phyloP scores from a whole-genome alignment of 495 filamentous ascomycete species.

The Aspergillus bridgeri region DNA sequence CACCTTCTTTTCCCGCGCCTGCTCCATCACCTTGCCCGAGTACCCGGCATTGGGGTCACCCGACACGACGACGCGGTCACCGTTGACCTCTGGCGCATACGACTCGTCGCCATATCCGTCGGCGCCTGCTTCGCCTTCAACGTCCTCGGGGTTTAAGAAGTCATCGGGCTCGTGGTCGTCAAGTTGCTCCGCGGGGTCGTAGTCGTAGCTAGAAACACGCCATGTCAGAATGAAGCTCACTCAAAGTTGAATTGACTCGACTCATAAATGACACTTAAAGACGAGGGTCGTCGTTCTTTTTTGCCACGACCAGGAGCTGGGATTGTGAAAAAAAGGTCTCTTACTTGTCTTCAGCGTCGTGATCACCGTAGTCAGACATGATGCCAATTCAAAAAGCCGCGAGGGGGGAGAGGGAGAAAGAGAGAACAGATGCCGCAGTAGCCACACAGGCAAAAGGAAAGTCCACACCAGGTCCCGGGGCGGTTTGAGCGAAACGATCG shows the following conservation, averaged over 20 bases:
- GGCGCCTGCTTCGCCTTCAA: constrained; percentile 33
- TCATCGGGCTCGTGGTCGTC: constrained; percentile 65
- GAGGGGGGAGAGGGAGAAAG: constrained; percentile 8
- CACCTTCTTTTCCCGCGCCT: constrained; percentile 82
- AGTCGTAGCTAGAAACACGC: constrained; percentile 42
- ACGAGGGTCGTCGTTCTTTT: background rate
- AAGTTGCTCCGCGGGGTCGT: constrained; percentile 57
- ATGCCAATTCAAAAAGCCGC: constrained; percentile 22
- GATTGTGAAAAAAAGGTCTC: constrained; percentile 15
- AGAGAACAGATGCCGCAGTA: constrained; percentile 12
- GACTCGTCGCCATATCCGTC: constrained; percentile 54
- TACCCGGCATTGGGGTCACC: constrained; percentile 70
- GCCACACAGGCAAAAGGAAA: constrained; percentile 21
- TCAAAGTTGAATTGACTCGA: background rate
- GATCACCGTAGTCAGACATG: constrained; percentile 86
- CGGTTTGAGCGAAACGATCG: constrained; percentile 12
- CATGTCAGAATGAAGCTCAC: constrained; percentile 18
- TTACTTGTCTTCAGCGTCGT: constrained; percentile 58
- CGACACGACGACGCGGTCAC: constrained; percentile 62
- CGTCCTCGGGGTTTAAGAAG: constrained; percentile 45
- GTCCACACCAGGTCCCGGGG: constrained; percentile 10
- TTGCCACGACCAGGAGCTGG: background rate
- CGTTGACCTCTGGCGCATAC: constrained; percentile 44
- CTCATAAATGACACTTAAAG: constrained; percentile 7
- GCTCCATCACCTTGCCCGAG: constrained; percentile 52